phyloP scores from a whole-genome alignment of 2,329 filamentous ascomycete genomes.

The Fusarium incarnatum region DNA sequence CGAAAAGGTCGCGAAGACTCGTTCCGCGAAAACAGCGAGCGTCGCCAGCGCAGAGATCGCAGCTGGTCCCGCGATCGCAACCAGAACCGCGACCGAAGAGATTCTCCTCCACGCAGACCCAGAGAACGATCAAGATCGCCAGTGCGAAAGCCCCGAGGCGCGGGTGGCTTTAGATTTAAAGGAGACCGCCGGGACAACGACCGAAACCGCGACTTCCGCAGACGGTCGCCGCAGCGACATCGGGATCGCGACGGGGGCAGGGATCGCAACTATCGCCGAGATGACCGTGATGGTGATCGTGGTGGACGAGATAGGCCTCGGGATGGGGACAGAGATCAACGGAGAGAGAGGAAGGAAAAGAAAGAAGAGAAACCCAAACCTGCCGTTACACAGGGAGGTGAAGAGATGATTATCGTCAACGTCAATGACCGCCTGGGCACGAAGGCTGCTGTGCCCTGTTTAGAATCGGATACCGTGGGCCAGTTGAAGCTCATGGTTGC shows the following conservation, averaged over 20 bases:
- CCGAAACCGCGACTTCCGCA: conserved; percentile 41
- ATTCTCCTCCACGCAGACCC: conserved; percentile 35
- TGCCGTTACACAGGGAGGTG: conserved; percentile 54
- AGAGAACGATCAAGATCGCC: conserved; percentile 43
- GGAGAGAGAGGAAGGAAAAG: conserved; percentile 52
- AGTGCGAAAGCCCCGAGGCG: conserved; percentile 37
- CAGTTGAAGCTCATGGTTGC: conserved; percentile 94
- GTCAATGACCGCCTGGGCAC: conserved; percentile 96
- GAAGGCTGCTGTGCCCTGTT: conserved; percentile 92
- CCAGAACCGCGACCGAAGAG: conserved; percentile 29
- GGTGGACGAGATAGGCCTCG: conserved; percentile 30
- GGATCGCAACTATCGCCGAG: conserved; percentile 39
- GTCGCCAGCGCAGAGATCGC: conserved; percentile 27
- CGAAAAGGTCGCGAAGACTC: conserved; percentile 12
- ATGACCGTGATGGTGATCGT: conserved; percentile 41
- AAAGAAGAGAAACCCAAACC: conserved; percentile 54
- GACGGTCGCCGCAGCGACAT: conserved; percentile 41
- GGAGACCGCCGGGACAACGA: conserved; percentile 43
- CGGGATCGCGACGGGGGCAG: conserved; percentile 37
- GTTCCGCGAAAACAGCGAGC: conserved; percentile 16
- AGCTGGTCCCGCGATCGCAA: conserved; percentile 29
- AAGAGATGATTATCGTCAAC: conserved; percentile 93
- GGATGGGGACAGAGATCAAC: conserved; percentile 36
- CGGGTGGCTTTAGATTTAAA: conserved; percentile 46
- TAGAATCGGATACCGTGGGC: conserved; percentile 84